A percentile compares a stretch with the other conserved stretches of the same genome.
These are phyloP conservation scores for Trametes cinnabarina DNA, from an alignment of 768 basidiomycete genomes.

Conservation along the genomic window DNA sequence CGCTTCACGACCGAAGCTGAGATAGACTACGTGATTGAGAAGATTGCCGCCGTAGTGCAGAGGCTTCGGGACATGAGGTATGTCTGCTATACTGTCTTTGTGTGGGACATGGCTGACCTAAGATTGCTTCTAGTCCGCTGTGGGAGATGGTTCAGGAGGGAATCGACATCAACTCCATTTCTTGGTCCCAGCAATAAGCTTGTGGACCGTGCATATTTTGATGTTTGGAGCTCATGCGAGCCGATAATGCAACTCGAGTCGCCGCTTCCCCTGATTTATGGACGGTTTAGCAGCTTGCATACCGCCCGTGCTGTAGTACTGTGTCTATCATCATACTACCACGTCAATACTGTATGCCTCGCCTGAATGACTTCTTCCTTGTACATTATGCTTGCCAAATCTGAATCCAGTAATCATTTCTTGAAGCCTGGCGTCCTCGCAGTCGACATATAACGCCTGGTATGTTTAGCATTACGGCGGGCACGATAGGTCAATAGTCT, in stretches of 20 bases:
- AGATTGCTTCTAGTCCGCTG: conserved; percentile 58
- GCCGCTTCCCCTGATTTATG: background rate
- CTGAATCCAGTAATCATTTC: conserved; percentile 16
- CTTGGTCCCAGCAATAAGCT: conserved; percentile 76
- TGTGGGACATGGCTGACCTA: background rate
- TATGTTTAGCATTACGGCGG: background rate
- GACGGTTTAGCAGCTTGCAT: background rate
- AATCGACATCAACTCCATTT: conserved; percentile 90
- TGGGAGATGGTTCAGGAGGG: conserved; percentile 99
- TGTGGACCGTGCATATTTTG: background rate
- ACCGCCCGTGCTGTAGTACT: background rate
- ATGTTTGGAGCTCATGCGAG: no score
- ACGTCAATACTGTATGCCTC: conserved; percentile 5
- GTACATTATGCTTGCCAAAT: conserved; percentile 6
- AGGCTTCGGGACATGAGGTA: conserved; percentile 92
- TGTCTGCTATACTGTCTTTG: conserved; percentile 20
- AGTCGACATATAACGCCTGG: no score
- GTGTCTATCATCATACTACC: background rate
- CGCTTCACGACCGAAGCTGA: conserved; percentile 98
- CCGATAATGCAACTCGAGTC: no score
- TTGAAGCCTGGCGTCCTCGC: no score
- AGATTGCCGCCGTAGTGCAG: conserved; percentile 85
- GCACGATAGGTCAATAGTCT: background rate
- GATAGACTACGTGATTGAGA: conserved; percentile 88
- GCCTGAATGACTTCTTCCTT: conserved; percentile 15